Base-by-base conservation (phyloP, 2,329 filamentous ascomycete genomes). In the Microascus cirrosus region DNA sequence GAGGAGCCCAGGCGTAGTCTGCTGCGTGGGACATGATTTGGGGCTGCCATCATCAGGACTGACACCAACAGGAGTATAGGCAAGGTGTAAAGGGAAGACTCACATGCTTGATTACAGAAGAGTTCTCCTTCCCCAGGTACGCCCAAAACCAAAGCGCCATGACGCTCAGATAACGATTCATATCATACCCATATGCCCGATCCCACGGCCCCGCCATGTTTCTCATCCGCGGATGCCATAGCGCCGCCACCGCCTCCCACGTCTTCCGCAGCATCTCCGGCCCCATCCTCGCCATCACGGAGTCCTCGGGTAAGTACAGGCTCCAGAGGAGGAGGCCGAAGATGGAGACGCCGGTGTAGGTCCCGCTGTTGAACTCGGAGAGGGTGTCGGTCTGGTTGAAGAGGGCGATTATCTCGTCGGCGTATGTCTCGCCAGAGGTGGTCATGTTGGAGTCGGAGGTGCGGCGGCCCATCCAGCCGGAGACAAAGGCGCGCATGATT, bases 201-300 rank as follows among this genome's bases (percentile, higher is more conserved):
- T 86, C 83, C 83, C 83, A 86, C 0, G 83, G 83, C 0, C 83
- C 83, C 2, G 82, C 82, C 54, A 85, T 74, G 60, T 85, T 86
- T 61, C 75, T 78, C 68, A 86, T 67, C 1, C 76, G 73, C 1
- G 82, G 77, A 57, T 85, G 79, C 72, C 81, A 86, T 1, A 86
- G 72, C 53, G 76, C 62, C 0, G 73, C 72, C 1, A 81, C 71
- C 2, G 74, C 71, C 4, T 74, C 69, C 82, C 81, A 85, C 0
- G 77, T 82, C 15, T 75, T 65, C 4, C 67, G 61, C 20, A 85
- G 72, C 74, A 85, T 82, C 4, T 70, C 68, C 0, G 73, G 70
- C 0, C 75, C 81, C 57, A 79, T 73, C 56, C 75, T 66, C 12
- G 73, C 69, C 76, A 86, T 81, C 32, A 82, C 63, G 0, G 80